Conservation (phyloP, 2,329 filamentous ascomycete genomes). For the Colletotrichum aenigma region DNA sequence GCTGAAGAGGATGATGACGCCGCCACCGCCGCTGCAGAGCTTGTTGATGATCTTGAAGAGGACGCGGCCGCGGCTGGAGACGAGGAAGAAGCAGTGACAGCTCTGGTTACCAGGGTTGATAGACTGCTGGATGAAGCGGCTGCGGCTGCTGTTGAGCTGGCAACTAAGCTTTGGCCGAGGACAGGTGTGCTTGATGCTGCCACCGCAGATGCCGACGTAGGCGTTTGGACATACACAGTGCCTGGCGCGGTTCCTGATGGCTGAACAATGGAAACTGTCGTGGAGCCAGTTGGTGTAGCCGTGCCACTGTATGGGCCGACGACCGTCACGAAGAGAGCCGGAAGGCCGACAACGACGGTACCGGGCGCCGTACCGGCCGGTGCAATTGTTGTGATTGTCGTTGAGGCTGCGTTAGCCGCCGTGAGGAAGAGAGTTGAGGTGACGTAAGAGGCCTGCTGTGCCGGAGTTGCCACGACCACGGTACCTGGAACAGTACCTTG, state of each 20-base stretch:
- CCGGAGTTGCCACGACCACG: neutral
- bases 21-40: neutral
- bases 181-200: neutral
- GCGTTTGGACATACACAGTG: conserved; percentile 4
- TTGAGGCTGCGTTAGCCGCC: neutral
- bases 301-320: neutral
- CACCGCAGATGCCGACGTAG: neutral
- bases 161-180: neutral
- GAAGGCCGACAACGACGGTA: neutral
- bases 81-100: neutral
- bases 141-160: neutral
- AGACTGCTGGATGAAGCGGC: neutral
- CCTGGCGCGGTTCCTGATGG: neutral
- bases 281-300: neutral
- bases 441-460: neutral
- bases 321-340: neutral
- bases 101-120: neutral
- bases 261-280: conserved; percentile 1
- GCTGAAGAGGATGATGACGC: neutral
- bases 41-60: neutral
- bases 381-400: neutral
- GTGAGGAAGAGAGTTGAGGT: conserved; percentile 8
- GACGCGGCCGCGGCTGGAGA: neutral
- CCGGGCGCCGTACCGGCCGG: neutral
- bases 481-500: conserved; percentile 5